Base-by-base conservation (phyloP, 495 filamentous ascomycete genomes). In the Neurospora sp. region DNA sequence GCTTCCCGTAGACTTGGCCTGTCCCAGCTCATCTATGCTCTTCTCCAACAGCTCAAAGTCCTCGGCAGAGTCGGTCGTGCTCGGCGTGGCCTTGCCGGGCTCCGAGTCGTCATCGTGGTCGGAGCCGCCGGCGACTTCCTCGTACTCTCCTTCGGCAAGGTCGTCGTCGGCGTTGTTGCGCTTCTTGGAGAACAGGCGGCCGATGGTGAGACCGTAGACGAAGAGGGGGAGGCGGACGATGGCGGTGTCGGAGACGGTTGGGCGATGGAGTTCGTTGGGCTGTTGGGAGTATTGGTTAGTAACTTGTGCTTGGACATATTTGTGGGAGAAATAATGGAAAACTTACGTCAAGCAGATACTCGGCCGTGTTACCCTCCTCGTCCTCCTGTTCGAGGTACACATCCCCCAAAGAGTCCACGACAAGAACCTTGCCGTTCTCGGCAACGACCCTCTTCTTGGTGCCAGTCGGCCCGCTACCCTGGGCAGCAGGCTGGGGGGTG, bases 361-460 rank as follows among this genome's bases (percentile, higher is more conserved):
- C 94, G 69, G 90, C 87, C 14, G 86, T 87, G 37, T 92, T 88
- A 42, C 96, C 96, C 8, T 97, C 92, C 77, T 95, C 94, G 39
- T 91, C 91, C 75, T 92, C 89, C 74, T 97, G 92, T 77, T 98
- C 93, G 16, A 99, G 84, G 81, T 91, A 99, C 35, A 99, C 96
- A 78, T 96, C 93, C 8, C 96, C 96, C 20, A 90, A 83, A 0
- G 92, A 92, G 81, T 99, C 96, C 8, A 99, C 96, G 73, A 99
- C 91, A 45, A 98, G 81, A 0, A 96, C 86, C 83, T 99, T 99
- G 53, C 96, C 96, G 78, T 99, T 99, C 84, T 97, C 91, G 3
- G 94, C 94, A 37, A 94, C 87, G 22, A 98, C 92, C 12, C 90
- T 83, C 86, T 94, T 95, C 81, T 91, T 93, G 45, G 91, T 84